phyloP scores from a whole-genome alignment of 2,329 filamentous ascomycete genomes.

The Fonsecaea monophora region DNA sequence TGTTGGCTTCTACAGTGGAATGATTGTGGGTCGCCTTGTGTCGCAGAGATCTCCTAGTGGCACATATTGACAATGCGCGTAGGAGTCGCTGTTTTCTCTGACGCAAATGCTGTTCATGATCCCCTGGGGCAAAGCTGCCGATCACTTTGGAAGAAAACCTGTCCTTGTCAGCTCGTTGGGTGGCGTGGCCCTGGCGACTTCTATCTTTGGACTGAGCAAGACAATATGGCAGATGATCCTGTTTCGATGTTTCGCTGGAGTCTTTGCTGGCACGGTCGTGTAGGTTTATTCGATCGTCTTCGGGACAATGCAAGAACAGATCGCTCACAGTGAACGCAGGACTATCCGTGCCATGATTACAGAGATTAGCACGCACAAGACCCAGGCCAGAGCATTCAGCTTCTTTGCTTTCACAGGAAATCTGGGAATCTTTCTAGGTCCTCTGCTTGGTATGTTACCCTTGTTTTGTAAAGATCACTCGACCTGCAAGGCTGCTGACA shows the following conservation, averaged over 20 bases:
- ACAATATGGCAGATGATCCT: slow-evolving; percentile 76
- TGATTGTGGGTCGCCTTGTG: slow-evolving; percentile 65
- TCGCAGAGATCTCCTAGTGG: not conserved
- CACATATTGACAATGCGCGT: not conserved
- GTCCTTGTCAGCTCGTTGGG: slow-evolving; percentile 71
- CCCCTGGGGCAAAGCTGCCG: slow-evolving; percentile 71
- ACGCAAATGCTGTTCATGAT: slow-evolving; percentile 82
- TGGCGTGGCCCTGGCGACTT: slow-evolving; percentile 67
- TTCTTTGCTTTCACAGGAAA: slow-evolving; percentile 79
- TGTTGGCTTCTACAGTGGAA: slow-evolving; percentile 78
- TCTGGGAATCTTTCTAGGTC: slow-evolving; percentile 74
- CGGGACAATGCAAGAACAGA: not conserved
- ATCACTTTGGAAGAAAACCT: slow-evolving; percentile 72
- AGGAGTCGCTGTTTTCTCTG: slow-evolving; percentile 70
- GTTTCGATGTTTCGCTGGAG: slow-evolving; percentile 72
- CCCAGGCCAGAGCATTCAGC: slow-evolving; percentile 75
- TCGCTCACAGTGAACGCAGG: slow-evolving; percentile 14
- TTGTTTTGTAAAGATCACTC: slow-evolving; percentile 39
- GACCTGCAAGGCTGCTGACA: not conserved
- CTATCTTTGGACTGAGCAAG: slow-evolving; percentile 71
- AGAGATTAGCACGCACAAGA: slow-evolving; percentile 72
- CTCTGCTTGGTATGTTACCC: slow-evolving; percentile 57
- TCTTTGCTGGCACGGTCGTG: slow-evolving; percentile 76
- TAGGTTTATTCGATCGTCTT: slow-evolving; percentile 36
- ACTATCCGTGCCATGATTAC: slow-evolving; percentile 77